Evolutionary conservation across 1,284 basidiomycete species (phyloP), one percentile per base, ranked within the genome.

Genomic region (Boletus smithii): DNA sequence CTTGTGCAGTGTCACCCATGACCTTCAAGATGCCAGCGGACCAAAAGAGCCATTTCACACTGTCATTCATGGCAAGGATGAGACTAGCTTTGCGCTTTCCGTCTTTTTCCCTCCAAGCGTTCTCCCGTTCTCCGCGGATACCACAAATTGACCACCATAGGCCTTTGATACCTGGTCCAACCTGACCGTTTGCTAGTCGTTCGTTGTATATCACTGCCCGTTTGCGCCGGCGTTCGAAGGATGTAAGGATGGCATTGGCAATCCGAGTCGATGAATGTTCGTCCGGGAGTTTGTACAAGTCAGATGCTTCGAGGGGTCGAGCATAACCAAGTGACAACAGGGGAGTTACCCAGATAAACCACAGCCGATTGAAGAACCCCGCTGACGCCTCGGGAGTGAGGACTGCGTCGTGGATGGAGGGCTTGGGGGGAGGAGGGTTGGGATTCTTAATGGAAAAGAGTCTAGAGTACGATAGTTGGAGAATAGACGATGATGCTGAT

Each of bases 1-100:
- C 75, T 50, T 83, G 81, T 2, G 85, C 77, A 2, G 79, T 77
- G 60, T 92, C 89, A 2, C 80, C 77, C 20, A 87, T 66, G 30
- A 93, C 71, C 63, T 94, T 95, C 65, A 93, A 69, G 8, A 86
- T 8, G 5, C 88, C 90, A 45, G 77, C 85, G 3, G 77, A 73
- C 91, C 92, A 95, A 63, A 95, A 91, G 73, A 81, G 85, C 74
- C 79, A 83, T 26, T 82, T 82, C 54, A 95, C 79, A 46, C 84
- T 85, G 61, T 95, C 91, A 57, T 87, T 88, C 62, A 95, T 76
- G 0, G 92, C 84, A 69, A 74, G 72, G 0, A 79, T 70, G 17
- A 97, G 76, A 57, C 86, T 90, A 0, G 92, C 75, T 45, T 72
- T 73, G 57, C 76, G 79, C 61, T 73, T 81, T 1, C 88, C 89